A percentile compares a stretch with the other conserved stretches of the same genome.
Conservation (phyloP, 768 basidiomycete genomes). For the Pholiota conissans region DNA sequence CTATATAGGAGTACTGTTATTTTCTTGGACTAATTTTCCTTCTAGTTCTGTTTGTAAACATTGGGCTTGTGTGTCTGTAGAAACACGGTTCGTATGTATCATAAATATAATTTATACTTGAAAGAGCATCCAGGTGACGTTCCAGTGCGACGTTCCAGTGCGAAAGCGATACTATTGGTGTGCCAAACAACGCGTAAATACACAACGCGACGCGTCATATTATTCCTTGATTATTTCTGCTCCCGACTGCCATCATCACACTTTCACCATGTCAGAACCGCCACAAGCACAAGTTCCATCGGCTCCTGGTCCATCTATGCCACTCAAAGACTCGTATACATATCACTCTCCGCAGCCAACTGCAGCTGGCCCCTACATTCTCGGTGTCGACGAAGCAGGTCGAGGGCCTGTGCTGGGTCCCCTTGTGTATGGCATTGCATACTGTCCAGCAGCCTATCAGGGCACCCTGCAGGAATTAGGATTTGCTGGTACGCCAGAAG, state of each 20-base stretch:
- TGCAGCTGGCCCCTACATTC: slow-evolving; percentile 78
- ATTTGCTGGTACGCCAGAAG: slow-evolving; percentile 71
- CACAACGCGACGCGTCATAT: neutral
- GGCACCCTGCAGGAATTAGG: slow-evolving; percentile 76
- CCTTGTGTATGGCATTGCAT: slow-evolving; percentile 94
- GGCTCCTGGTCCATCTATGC: slow-evolving; percentile 53
- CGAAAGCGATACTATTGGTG: too few relatives aligned
- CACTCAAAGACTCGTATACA: slow-evolving; percentile 71
- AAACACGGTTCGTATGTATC: too few relatives aligned
- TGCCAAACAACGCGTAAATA: slow-evolving; percentile 17
- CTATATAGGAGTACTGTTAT: too few relatives aligned
- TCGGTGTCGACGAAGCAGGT: slow-evolving; percentile 99
- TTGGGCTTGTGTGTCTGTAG: too few relatives aligned
- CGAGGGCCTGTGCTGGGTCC: slow-evolving; percentile 95
- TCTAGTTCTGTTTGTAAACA: too few relatives aligned
- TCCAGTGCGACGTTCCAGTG: too few relatives aligned
- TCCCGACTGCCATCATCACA: neutral
- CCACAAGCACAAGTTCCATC: slow-evolving; percentile 57
- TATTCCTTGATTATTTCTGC: neutral
- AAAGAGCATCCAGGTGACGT: too few relatives aligned
- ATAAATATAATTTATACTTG: too few relatives aligned
- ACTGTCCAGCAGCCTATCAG: slow-evolving; percentile 80
- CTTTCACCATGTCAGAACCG: slow-evolving; percentile 11
- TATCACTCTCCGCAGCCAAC: slow-evolving; percentile 76
- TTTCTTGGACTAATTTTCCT: too few relatives aligned